Conservation (phyloP, 2,329 filamentous ascomycete species). For the Paraconiothyrium sp. region DNA sequence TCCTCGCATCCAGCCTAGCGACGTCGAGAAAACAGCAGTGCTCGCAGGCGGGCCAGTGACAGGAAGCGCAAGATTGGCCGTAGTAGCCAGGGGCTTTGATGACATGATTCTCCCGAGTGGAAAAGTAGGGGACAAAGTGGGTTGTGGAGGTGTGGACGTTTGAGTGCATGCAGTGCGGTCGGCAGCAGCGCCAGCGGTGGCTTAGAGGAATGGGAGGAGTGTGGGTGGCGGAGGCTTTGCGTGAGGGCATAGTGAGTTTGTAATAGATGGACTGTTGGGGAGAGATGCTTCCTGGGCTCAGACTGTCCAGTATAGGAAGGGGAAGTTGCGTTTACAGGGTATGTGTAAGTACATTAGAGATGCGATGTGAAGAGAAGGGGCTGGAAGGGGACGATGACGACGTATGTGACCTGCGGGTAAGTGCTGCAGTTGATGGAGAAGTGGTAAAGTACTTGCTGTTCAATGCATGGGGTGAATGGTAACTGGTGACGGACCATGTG, state of each 20-base stretch:
- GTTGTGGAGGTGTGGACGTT: neutral
- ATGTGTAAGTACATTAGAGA: too few relatives aligned
- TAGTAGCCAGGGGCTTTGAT: neutral
- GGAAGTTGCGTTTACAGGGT: too few relatives aligned
- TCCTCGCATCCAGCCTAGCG: neutral
- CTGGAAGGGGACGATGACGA: neutral
- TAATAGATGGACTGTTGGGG: neutral
- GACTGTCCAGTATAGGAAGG: too few relatives aligned
- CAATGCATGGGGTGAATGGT: neutral
- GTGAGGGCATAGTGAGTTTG: neutral
- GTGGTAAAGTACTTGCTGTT: neutral
- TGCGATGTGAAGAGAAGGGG: neutral
- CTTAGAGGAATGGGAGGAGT: neutral
- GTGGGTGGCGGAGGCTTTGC: neutral
- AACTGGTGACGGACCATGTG: neutral
- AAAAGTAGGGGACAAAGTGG: slow-evolving; percentile 7
- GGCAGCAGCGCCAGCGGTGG: slow-evolving; percentile 13
- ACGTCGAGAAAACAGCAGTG: neutral
- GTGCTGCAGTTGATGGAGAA: neutral
- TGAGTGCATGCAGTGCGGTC: neutral
- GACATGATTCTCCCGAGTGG: neutral
- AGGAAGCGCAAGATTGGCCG: neutral
- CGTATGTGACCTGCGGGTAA: neutral
- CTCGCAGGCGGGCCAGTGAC: slow-evolving; percentile 1
- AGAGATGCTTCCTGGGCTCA: neutral